phyloP scores from a whole-genome alignment of 768 basidiomycete genomes.

The Calocera viscosa region DNA sequence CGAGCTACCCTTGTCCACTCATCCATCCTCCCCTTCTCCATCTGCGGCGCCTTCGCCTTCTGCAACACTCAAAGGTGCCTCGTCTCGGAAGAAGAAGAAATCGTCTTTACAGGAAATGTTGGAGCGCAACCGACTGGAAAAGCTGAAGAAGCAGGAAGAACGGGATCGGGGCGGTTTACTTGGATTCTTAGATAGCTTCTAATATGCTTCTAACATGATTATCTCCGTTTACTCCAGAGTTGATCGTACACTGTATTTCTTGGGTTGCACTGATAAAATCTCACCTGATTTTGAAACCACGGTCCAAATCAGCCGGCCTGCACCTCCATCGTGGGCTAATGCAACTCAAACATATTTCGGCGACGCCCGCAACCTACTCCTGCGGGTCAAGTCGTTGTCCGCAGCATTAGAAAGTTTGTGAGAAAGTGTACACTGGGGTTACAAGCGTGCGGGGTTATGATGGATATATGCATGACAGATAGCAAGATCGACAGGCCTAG shows the following conservation, averaged over 20 bases:
- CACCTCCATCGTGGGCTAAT: too few species aligned
- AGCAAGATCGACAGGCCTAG: neutral
- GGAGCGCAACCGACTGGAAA: conserved; percentile 37
- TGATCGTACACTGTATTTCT: too few species aligned
- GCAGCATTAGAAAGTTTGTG: too few species aligned
- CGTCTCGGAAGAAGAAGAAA: conserved; percentile 36
- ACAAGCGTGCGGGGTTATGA: conserved; percentile 1
- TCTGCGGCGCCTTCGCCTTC: neutral
- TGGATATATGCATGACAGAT: neutral
- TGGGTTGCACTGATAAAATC: too few species aligned
- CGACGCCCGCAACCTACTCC: too few species aligned
- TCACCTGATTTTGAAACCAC: too few species aligned
- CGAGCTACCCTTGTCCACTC: neutral
- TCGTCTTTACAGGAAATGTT: conserved; percentile 51
- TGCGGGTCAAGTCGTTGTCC: too few species aligned
- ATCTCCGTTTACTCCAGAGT: too few species aligned
- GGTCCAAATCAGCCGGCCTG: too few species aligned
- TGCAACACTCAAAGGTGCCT: neutral
- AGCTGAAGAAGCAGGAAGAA: conserved; percentile 31
- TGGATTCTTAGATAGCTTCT: neutral
- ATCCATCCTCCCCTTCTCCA: neutral
- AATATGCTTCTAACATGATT: too few species aligned
- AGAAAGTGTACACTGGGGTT: neutral
- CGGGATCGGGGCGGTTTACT: conserved; percentile 16
- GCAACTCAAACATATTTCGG: too few species aligned